Percentiles rank a stretch among this genome's conserved stretches.
phyloP scores from a whole-genome alignment of 1,139 yeast genomes.

The Geotrichum cucujoidarum region DNA sequence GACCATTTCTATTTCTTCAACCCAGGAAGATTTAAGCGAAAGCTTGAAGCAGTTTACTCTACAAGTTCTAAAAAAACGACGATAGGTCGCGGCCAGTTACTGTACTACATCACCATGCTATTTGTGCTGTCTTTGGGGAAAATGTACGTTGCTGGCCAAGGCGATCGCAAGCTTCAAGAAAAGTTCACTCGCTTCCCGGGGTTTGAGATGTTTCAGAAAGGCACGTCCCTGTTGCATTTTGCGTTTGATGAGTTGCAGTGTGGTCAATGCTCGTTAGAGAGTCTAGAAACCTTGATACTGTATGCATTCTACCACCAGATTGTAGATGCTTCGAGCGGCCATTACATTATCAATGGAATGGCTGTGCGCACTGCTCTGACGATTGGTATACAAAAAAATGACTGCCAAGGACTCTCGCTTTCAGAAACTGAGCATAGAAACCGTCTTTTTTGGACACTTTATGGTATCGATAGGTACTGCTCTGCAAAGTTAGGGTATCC shows the following conservation, averaged over 20 bases:
- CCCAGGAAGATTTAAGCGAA: slow-evolving; percentile 46
- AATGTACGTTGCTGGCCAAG: slow-evolving; percentile 46
- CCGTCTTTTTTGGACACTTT: slow-evolving; percentile 88
- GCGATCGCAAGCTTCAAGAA: background rate
- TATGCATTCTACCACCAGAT: slow-evolving; percentile 81
- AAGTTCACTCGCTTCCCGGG: slow-evolving; percentile 21
- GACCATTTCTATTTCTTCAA: slow-evolving; percentile 85
- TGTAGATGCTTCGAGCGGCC: slow-evolving; percentile 79
- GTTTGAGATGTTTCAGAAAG: slow-evolving; percentile 23
- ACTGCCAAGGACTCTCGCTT: slow-evolving; percentile 10
- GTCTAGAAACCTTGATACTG: slow-evolving; percentile 68
- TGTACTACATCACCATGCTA: slow-evolving; percentile 56
- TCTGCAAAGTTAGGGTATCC: slow-evolving; percentile 85
- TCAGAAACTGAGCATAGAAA: slow-evolving; percentile 58
- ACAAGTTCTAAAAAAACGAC: slow-evolving; percentile 26
- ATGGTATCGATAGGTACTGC: slow-evolving; percentile 81
- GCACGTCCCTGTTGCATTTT: slow-evolving; percentile 22
- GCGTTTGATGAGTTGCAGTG: slow-evolving; percentile 26
- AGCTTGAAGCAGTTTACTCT: slow-evolving; percentile 22
- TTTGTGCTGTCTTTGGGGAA: slow-evolving; percentile 79
- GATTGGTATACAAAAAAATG: slow-evolving; percentile 59
- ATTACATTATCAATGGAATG: slow-evolving; percentile 74
- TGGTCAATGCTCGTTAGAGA: slow-evolving; percentile 32
- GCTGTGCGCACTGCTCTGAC: slow-evolving; percentile 71
- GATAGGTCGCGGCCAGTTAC: background rate